A percentile compares a stretch with the other conserved stretches of the same genome.
Conservation (phyloP, 1,284 basidiomycete genomes). For the Rhodofomes roseus region DNA sequence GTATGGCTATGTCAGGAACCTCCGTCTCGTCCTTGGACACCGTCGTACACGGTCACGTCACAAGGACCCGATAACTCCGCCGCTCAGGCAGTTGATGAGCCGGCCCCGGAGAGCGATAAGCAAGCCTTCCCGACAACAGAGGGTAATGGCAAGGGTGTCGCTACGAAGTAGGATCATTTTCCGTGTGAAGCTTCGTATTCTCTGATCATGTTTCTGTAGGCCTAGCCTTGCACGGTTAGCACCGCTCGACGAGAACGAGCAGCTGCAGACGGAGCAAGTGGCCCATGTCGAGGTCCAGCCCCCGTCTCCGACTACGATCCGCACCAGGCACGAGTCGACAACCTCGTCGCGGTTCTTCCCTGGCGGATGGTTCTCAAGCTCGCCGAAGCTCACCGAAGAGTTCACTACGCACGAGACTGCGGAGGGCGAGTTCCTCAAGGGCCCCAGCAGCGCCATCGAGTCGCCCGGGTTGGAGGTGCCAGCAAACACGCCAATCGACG, state of each 20-base stretch:
- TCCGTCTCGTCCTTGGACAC: conserved; percentile 22
- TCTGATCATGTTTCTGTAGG: conserved; percentile 10
- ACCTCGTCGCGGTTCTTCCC: conserved; percentile 54
- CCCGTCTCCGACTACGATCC: conserved; percentile 22
- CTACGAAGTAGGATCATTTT: conserved; percentile 25
- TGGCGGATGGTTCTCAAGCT: conserved; percentile 50
- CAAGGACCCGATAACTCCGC: conserved; percentile 29
- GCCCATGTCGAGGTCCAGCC: conserved; percentile 14
- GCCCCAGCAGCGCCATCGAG: conserved; percentile 7
- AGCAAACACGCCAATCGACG: conserved; percentile 23
- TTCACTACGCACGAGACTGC: conserved; percentile 48
- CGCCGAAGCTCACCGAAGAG: conserved; percentile 31
- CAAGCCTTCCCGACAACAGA: conserved; percentile 28
- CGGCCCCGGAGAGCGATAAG: conserved; percentile 1
- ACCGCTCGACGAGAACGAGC: conserved; percentile 23
- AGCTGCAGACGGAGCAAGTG: conserved; percentile 13
- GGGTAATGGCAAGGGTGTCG: conserved; percentile 15
- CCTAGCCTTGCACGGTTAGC: conserved; percentile 26
- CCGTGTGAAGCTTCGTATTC: neutral
- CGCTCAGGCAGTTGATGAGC: conserved; percentile 4
- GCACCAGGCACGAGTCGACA: conserved; percentile 45
- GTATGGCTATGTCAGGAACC: conserved; percentile 4
- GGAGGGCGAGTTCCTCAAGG: conserved; percentile 42
- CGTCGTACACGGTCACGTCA: conserved; percentile 26
- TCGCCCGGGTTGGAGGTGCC: conserved; percentile 21